These are phyloP conservation scores for Sporothrix euskadiensis DNA, from an alignment of 2,329 filamentous ascomycete species.

Conservation along the genomic window DNA sequence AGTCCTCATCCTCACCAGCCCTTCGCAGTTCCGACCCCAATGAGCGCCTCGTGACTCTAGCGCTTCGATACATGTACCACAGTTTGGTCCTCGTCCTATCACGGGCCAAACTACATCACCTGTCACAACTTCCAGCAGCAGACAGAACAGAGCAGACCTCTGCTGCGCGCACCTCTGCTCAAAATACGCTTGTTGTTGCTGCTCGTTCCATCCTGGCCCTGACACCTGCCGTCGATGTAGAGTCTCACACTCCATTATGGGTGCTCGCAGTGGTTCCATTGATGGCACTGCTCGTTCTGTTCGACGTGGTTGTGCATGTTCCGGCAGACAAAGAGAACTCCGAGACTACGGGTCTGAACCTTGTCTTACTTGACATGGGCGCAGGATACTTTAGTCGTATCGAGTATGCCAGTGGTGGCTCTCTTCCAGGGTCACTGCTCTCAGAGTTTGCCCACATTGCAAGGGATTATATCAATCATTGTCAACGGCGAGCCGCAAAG, in stretches of 20 bases:
- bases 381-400: slow-evolving; percentile 47
- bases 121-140: not conserved
- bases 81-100: slow-evolving; percentile 37
- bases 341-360: slow-evolving; percentile 38
- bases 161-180: not conserved
- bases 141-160: not conserved
- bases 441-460: slow-evolving; percentile 47
- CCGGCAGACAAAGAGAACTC: slow-evolving; percentile 39
- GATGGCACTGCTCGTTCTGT: slow-evolving; percentile 44
- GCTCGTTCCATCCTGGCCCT: slow-evolving; percentile 37
- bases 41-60: slow-evolving; percentile 30
- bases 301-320: slow-evolving; percentile 46
- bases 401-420: slow-evolving; percentile 42
- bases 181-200: slow-evolving; percentile 15
- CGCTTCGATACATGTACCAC: slow-evolving; percentile 37
- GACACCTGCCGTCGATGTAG: slow-evolving; percentile 38
- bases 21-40: slow-evolving; percentile 26
- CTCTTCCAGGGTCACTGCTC: slow-evolving; percentile 42
- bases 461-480: slow-evolving; percentile 39
- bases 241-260: slow-evolving; percentile 38
- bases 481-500: slow-evolving; percentile 26
- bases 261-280: slow-evolving; percentile 43
- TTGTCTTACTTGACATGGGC: slow-evolving; percentile 45
- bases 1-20: slow-evolving; percentile 28
- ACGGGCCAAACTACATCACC: slow-evolving; percentile 35